A percentile compares a stretch with the other conserved stretches of the same genome.
phyloP scores from a whole-genome alignment of 31 red algal genomes.

The Pterothamnion heteromorphum region DNA sequence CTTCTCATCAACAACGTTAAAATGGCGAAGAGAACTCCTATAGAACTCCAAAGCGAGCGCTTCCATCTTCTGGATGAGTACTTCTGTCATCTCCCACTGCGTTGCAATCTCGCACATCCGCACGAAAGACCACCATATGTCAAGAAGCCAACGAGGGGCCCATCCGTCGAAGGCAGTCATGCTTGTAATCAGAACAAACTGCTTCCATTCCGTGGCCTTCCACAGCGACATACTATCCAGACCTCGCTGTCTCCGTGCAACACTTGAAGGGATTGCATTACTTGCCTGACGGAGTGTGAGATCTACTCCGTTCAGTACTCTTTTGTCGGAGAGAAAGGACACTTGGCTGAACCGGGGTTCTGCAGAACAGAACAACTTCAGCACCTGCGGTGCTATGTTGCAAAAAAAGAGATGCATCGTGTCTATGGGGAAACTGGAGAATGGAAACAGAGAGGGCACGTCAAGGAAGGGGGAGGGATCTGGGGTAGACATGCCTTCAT shows the following conservation, averaged over 20 bases:
- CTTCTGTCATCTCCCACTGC: too few relatives aligned
- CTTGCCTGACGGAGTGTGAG: neutral
- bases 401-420: constrained; percentile 6
- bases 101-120: too few relatives aligned
- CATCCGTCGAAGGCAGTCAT: neutral
- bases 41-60: too few relatives aligned
- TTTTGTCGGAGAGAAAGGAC: neutral
- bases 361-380: too few relatives aligned
- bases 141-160: neutral
- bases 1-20: too few relatives aligned
- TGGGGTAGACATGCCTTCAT: neutral
- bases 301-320: neutral
- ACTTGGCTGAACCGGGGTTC: too few relatives aligned
- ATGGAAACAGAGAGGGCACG: neutral
- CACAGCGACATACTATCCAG: neutral
- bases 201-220: constrained; percentile 39
- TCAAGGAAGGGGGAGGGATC: neutral
- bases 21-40: too few relatives aligned
- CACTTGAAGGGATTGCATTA: neutral
- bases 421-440: neutral
- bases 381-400: neutral
- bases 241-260: neutral
- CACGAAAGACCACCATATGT: too few relatives aligned
- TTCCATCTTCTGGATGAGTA: too few relatives aligned
- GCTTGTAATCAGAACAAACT: constrained; percentile 1